These are phyloP conservation scores for Gnomoniopsis smithogilvyi DNA, from an alignment of 2,329 filamentous ascomycete genomes.

Conservation along the genomic window DNA sequence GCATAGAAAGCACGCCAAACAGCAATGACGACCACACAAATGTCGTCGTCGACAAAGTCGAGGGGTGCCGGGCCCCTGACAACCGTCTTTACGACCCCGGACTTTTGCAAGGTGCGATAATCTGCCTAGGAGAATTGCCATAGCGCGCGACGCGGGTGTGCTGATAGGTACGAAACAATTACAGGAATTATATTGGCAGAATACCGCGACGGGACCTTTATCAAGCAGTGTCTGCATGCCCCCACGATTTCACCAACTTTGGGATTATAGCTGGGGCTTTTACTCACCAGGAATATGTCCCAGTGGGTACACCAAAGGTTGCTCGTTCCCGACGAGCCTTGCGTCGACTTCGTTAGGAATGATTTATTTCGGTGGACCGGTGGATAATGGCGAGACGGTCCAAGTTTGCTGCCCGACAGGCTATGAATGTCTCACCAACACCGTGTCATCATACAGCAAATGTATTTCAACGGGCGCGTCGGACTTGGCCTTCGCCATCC, in stretches of 20 bases:
- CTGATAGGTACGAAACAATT: background rate
- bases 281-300: slow-evolving; percentile 21
- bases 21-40: background rate
- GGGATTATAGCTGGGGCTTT: slow-evolving; percentile 16
- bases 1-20: too few relatives aligned
- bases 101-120: slow-evolving; percentile 6
- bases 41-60: background rate
- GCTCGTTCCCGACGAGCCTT: background rate
- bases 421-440: slow-evolving; percentile 5
- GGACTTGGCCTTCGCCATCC: slow-evolving; percentile 19
- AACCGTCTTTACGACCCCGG: slow-evolving; percentile 8
- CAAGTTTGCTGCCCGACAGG: slow-evolving; percentile 2
- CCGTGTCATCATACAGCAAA: slow-evolving; percentile 14
- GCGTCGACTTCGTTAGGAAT: background rate
- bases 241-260: background rate
- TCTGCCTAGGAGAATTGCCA: background rate
- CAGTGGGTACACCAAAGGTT: slow-evolving; percentile 1
- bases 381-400: background rate
- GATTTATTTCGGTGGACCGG: background rate
- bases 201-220: slow-evolving; percentile 5
- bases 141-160: background rate
- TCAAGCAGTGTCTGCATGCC: slow-evolving; percentile 10
- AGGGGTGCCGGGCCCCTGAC: slow-evolving; percentile 8
- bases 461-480: slow-evolving; percentile 16
- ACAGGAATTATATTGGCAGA: slow-evolving; percentile 1